Evolutionary conservation across 75 land plant species (phyloP).

Genomic region (Pseudotsuga menziesii): DNA sequence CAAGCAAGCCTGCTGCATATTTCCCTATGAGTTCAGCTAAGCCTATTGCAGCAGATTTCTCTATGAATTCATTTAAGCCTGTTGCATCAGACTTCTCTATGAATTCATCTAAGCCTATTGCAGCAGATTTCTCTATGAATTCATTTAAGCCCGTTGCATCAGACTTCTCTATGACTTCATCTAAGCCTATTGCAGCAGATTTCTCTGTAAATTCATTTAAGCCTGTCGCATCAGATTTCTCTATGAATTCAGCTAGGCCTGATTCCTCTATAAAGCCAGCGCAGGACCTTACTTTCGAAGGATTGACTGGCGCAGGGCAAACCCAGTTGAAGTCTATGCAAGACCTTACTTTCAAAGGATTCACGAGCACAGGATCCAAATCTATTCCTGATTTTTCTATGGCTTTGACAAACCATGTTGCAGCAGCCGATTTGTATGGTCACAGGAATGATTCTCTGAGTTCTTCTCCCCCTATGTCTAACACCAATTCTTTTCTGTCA

Average conservation of each 20-base stretch:
- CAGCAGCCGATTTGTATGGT: constrained; percentile 24
- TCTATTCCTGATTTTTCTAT: constrained; percentile 19
- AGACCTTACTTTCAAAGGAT: too few relatives aligned
- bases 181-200: constrained; percentile 6
- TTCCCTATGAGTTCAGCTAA: background rate
- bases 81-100: background rate
- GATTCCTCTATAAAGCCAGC: too few relatives aligned
- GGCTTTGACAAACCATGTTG: constrained; percentile 26
- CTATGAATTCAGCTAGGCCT: background rate
- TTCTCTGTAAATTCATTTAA: background rate
- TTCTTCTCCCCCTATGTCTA: constrained; percentile 35
- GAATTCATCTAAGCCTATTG: background rate
- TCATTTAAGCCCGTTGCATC: background rate
- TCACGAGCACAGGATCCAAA: background rate
- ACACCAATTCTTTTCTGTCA: constrained; percentile 57
- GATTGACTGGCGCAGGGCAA: too few relatives aligned
- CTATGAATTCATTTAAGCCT: background rate
- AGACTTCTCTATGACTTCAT: constrained; percentile 2
- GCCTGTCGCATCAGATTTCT: background rate
- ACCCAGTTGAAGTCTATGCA: too few relatives aligned
- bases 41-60: background rate
- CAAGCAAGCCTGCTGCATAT: background rate
- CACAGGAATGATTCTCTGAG: constrained; percentile 30
- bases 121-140: background rate
- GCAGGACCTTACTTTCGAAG: too few relatives aligned